Evolutionary conservation across 1,139 yeast species (phyloP), one percentile per base, ranked within the genome.

Genomic region (Protomyces arabidopsidicola): DNA sequence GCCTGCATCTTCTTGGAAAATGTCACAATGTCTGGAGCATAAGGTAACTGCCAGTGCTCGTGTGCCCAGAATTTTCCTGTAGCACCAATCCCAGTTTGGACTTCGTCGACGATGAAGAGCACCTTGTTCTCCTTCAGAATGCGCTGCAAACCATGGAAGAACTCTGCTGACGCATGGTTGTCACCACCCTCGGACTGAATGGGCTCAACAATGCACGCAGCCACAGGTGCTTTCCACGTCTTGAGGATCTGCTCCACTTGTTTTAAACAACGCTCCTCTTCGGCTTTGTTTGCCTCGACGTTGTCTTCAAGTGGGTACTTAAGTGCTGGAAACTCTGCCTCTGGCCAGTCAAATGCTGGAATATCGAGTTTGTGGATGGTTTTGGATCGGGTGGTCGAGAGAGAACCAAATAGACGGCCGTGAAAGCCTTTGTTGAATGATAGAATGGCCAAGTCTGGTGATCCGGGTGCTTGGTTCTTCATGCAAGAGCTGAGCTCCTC

Each of bases 141-240:
- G 70, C 84, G 86, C 74, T 91, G 84, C 70, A 87, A 78, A 53
- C 89, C 88, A 75, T 86, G 91, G 86, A 87, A 87, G 77, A 86
- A 88, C 50, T 76, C 81, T 36, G 83, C 80, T 50, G 90, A 84
- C 14, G 88, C 95, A 73, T 87, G 95, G 79, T 87, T 87, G 76
- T 87, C 95, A 74, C 95, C 95, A 74, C 95, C 95, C 77, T 87
- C 95, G 42, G 91, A 84, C 76, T 87, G 95, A 68, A 88, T 84
- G 67, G 95, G 95, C 77, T 87, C 95, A 65, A 86, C 82, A 69
- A 87, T 82, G 53, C 86, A 79, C 66, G 88, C 93, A 31, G 93
- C 93, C 71, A 87, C 84, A 64, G 91, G 90, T 64, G 79, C 75
- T 10, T 62, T 63, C 34, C 88, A 84, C 55, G 78, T 77, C 68